Conservation (phyloP, 441 rosid species). For the Viola pubescens region DNA sequence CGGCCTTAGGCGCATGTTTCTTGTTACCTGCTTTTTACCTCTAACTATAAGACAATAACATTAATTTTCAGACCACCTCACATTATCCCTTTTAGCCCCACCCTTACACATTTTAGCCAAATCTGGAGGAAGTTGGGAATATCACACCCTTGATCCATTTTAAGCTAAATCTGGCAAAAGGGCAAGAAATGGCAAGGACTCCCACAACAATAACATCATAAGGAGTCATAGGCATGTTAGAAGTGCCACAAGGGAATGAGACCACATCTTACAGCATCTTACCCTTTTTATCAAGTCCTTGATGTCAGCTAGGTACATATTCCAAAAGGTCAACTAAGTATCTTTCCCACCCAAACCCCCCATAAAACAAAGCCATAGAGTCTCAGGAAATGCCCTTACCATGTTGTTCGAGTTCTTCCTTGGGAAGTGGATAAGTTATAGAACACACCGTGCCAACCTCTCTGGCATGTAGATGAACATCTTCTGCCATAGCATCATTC, state of each 20-base stretch:
- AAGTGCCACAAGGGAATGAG: background rate
- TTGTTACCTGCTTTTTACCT: no score
- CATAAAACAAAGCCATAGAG: background rate
- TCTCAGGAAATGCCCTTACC: conserved; percentile 36
- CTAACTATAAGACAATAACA: background rate
- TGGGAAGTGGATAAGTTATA: conserved; percentile 73
- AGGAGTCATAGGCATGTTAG: no score
- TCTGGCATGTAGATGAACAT: conserved; percentile 52
- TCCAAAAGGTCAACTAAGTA: no score
- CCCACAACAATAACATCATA: no score
- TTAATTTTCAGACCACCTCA: background rate
- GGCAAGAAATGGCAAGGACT: background rate
- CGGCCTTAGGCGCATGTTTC: conserved; percentile 41
- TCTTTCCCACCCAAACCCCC: no score
- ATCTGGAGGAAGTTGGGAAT: no score
- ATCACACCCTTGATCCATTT: no score
- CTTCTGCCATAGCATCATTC: conserved; percentile 60
- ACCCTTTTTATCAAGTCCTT: conserved; percentile 2
- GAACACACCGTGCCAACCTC: conserved; percentile 71
- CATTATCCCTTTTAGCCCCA: no score
- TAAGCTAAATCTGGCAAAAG: no score
- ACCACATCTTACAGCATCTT: background rate
- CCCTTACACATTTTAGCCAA: no score
- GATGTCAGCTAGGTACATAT: background rate
- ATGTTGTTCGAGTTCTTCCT: conserved; percentile 55